A percentile compares a stretch with the other conserved stretches of the same genome.
Conservation (phyloP, 2,329 filamentous ascomycete species). For the Alternaria arborescens region DNA sequence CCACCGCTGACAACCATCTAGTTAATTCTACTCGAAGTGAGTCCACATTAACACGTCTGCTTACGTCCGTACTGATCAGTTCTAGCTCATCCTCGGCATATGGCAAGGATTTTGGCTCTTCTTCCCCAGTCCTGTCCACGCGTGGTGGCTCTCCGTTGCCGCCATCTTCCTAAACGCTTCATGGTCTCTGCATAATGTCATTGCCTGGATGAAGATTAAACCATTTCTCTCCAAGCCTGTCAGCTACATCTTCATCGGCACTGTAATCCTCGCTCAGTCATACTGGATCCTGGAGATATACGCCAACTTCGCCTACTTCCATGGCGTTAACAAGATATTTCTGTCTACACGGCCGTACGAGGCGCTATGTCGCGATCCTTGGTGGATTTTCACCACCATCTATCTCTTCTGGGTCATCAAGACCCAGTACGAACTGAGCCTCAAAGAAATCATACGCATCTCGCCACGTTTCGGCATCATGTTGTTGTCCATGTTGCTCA, state of each 20-base stretch:
- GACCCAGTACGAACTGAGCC: conserved; percentile 66
- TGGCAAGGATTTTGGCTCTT: conserved; percentile 69
- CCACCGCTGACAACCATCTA: conserved; percentile 28
- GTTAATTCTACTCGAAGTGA: conserved; percentile 57
- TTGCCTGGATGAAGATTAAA: conserved; percentile 72
- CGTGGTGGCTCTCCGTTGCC: conserved; percentile 70
- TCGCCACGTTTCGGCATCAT: conserved; percentile 72
- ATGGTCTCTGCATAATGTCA: conserved; percentile 71
- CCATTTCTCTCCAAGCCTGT: conserved; percentile 64
- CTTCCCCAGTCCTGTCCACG: conserved; percentile 63
- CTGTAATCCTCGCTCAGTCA: conserved; percentile 66
- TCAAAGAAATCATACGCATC: conserved; percentile 65
- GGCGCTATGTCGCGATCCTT: conserved; percentile 70
- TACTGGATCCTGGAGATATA: conserved; percentile 73
- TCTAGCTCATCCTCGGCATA: conserved; percentile 64
- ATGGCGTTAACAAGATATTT: conserved; percentile 63
- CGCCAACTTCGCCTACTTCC: conserved; percentile 72
- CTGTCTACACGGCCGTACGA: conserved; percentile 65
- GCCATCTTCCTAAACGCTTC: conserved; percentile 69
- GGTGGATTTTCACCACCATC: conserved; percentile 71
- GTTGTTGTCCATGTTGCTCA: conserved; percentile 67
- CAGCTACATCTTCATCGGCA: conserved; percentile 66
- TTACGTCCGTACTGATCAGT: conserved; percentile 6
- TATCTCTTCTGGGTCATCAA: conserved; percentile 71
- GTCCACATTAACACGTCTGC: background rate